Base-by-base conservation (phyloP, 2,329 filamentous ascomycete species). In the Colletotrichum karsti region DNA sequence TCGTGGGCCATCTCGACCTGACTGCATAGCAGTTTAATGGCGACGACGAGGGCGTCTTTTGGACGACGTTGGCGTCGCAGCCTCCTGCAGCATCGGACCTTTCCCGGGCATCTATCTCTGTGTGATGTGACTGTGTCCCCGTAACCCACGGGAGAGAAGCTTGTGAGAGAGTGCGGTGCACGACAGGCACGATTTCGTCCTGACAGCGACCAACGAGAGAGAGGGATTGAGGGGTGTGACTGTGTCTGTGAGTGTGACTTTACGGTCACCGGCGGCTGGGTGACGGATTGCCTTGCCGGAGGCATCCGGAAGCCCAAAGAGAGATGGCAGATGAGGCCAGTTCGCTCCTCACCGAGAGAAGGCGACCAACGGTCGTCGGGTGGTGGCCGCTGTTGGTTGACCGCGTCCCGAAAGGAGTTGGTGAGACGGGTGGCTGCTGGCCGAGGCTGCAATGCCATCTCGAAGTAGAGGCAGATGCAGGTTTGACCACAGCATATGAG, bases 11-110 rank as follows among this genome's bases (percentile, higher is more conserved):
- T 24, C 18, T 22, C 6, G 42, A 22, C 42, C 6, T 20, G 51
- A 18, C 42, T 39, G 33, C 35, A 41, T 41, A 20, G 33, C 20
- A 26, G 33, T 41, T 37, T 37, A 48, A 63, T 9, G 51, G 30
- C n/a, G 37, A 15, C 44, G 12, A 35, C 28, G 30, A 15, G n/a
- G 13, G 20, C 15, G 28, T 18, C 57, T 53, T n/a, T 41, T 48
- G 39, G 30, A 64, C 60, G 44, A 58, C 60, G 59, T 64, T 67
- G 64, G 53, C 53, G 60, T 26, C 37, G 50, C 42, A 66, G 63
- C 63, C 50, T 66, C 58, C 26, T 67, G 64, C 60, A 64, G 64
- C 61, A 67, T 67, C 64, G 64, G 64, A 67, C 60, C 64, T 67
- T 67, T 64, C 22, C 64, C 60, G 64, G 64, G 53, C 64, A 64